Conservation (phyloP, 495 filamentous ascomycete genomes). For the Aspergillus bertholletiae region DNA sequence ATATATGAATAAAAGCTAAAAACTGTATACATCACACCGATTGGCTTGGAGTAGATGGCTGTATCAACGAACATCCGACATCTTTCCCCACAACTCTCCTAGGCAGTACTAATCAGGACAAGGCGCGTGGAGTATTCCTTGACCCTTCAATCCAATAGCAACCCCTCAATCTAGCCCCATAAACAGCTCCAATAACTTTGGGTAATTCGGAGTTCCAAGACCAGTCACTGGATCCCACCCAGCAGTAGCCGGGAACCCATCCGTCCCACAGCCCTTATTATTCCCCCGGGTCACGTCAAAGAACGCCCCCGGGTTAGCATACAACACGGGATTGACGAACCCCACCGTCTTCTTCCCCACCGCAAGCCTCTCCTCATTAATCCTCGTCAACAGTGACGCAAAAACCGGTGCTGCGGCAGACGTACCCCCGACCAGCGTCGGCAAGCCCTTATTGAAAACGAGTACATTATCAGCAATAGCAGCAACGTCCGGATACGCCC, state of each 20-base stretch:
- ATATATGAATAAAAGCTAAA: neutral
- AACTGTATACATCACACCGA: neutral
- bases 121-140: too few species aligned
- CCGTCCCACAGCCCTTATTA: conserved; percentile 27
- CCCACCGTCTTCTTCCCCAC: conserved; percentile 55
- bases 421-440: conserved; percentile 49
- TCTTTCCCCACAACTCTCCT: too few species aligned
- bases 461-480: conserved; percentile 57
- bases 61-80: too few species aligned
- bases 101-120: too few species aligned
- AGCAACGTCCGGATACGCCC: conserved; percentile 62
- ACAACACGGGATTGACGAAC: conserved; percentile 59
- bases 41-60: neutral
- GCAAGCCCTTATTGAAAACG: conserved; percentile 37
- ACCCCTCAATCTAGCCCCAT: too few species aligned
- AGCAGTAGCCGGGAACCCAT: neutral
- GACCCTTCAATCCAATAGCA: too few species aligned
- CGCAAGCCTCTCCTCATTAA: conserved; percentile 60
- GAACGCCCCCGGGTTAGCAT: conserved; percentile 56
- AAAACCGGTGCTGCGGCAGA: conserved; percentile 57
- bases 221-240: neutral
- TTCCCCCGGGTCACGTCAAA: conserved; percentile 59
- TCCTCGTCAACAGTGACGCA: conserved; percentile 53
- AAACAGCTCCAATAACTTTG: neutral
- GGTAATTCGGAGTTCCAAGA: neutral